Conservation (phyloP, 2,329 filamentous ascomycete genomes). For the Pyricularia sp. region DNA sequence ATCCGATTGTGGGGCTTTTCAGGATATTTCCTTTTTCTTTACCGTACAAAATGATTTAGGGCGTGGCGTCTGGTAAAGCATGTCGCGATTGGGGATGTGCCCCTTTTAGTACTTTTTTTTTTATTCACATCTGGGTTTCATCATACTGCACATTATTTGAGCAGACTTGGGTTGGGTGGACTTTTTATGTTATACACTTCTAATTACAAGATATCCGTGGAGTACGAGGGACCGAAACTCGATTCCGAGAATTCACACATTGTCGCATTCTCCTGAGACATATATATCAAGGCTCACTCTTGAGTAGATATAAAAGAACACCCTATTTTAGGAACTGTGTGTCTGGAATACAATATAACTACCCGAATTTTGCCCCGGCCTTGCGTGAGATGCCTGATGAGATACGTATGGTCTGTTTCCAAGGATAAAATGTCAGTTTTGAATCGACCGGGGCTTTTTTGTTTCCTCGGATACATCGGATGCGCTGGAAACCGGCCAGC, state of each 20-base stretch:
- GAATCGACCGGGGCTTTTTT: neutral
- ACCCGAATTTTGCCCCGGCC: neutral
- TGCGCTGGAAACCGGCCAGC: too few relatives aligned
- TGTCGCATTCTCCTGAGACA: neutral
- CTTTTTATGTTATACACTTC: neutral
- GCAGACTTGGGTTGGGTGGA: neutral
- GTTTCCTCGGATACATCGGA: too few relatives aligned
- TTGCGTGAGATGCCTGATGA: neutral
- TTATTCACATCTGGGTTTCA: neutral
- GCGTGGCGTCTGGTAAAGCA: neutral
- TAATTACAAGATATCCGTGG: neutral
- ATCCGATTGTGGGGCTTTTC: neutral
- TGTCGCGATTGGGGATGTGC: neutral
- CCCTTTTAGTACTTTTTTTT: neutral
- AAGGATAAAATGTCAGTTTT: neutral
- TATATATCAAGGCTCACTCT: neutral
- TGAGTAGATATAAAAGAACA: neutral
- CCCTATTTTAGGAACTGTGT: neutral
- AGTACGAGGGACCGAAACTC: neutral
- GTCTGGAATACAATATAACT: neutral
- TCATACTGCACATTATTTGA: neutral
- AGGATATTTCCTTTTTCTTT: neutral
- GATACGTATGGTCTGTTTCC: neutral
- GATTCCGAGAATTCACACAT: neutral
- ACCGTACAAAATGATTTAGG: neutral